Percentiles rank a stretch among this genome's conserved stretches.
phyloP scores from a whole-genome alignment of 2,329 filamentous ascomycete species.

The Trichophyton equinum region DNA sequence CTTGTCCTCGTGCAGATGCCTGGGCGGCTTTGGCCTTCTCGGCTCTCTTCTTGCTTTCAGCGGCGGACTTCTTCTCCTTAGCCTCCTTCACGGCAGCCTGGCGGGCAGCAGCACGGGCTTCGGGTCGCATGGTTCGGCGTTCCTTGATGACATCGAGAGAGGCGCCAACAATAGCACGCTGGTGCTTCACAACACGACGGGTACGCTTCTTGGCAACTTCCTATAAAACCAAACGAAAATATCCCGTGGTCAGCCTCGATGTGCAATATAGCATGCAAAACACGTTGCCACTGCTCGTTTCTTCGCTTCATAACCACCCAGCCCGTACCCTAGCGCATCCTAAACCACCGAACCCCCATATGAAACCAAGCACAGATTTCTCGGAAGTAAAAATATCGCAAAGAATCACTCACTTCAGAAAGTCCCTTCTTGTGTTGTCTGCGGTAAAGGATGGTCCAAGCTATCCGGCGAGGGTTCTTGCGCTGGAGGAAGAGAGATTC shows the following conservation, averaged over 20 bases:
- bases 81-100: conserved; percentile 83
- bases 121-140: conserved; percentile 85
- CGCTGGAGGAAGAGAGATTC: conserved; percentile 99
- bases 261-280: not conserved
- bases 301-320: not conserved
- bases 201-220: conserved; percentile 99
- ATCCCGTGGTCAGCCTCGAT: conserved; percentile 12
- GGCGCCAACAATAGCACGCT: conserved; percentile 97
- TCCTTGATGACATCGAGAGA: conserved; percentile 99
- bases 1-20: conserved; percentile 61
- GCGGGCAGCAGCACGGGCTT: conserved; percentile 87
- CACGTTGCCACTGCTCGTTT: not conserved
- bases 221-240: conserved; percentile 40
- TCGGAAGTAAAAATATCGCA: not conserved
- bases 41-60: conserved; percentile 88
- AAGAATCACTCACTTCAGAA: conserved; percentile 71
- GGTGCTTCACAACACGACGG: conserved; percentile 93
- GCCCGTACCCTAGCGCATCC: not conserved
- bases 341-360: not conserved
- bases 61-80: conserved; percentile 95
- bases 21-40: conserved; percentile 95
- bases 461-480: conserved; percentile 99
- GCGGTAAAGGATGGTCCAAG: conserved; percentile 96
- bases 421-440: conserved; percentile 99
- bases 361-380: not conserved